Conservation (phyloP, 768 basidiomycete genomes). For the Roridomyces roridus region DNA sequence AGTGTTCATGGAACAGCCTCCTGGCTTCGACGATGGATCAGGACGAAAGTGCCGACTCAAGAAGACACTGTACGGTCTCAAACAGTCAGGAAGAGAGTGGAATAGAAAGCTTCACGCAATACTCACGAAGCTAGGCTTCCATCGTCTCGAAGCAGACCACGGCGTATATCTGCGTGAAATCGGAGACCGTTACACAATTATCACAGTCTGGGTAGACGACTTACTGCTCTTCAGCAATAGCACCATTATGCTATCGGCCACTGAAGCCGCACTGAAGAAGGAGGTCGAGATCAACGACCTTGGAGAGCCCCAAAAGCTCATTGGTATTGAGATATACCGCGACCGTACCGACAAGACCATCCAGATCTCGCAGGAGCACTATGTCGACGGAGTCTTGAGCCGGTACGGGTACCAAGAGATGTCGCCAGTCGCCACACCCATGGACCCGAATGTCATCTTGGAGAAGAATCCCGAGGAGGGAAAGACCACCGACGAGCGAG, state of each 20-base stretch:
- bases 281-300: not conserved
- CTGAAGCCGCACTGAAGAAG: not conserved
- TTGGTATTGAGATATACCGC: no score
- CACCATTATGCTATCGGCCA: not conserved
- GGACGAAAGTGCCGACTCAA: not conserved
- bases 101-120: not conserved
- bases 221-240: not conserved
- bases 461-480: no score
- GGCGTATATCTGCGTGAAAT: not conserved
- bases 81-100: conserved; percentile 2
- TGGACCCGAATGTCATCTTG: no score
- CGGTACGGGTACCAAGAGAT: no score
- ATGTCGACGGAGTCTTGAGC: no score
- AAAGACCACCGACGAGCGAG: no score
- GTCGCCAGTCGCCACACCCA: no score
- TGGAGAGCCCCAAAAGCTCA: not conserved
- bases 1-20: not conserved
- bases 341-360: no score
- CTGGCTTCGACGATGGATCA: not conserved
- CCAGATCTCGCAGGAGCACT: no score
- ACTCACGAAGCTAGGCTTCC: not conserved
- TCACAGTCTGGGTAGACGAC: not conserved
- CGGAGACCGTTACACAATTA: not conserved
- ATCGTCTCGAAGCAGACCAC: no score
- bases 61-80: no score